Base-by-base conservation (phyloP, 768 basidiomycete species). In the Fomitopsis pulvina region DNA sequence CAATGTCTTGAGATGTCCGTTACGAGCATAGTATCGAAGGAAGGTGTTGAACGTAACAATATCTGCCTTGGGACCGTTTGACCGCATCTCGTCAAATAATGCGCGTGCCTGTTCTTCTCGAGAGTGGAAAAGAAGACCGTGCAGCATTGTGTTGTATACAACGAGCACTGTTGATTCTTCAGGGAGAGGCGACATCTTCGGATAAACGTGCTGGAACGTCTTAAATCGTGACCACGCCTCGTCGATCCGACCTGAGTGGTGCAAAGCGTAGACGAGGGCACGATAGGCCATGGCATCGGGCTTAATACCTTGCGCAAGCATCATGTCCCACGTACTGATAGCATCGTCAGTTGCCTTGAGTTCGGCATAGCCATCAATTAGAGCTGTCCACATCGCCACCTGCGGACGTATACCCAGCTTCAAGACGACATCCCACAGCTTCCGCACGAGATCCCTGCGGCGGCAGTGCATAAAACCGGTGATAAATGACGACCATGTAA, bases 31-130 rank as follows among this genome's bases (percentile, higher is more conserved):
- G 58, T 85, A 80, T 11, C 73, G 72, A 45, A 98, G 68, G 57
- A 96, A 72, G 2, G 80, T 88, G 68, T 96, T 97, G 71, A 84
- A 86, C 1, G 90, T 81, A 41, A 84, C 70, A 24, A 88, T 68
- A 59, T 92, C 86, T 10, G 85, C 84, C 24, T 71, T 68, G 6
- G 85, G 83, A 1, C 85, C 84, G 34, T 66, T 56, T 1, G 45
- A 43, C 20, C 59, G 52, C 67, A 79, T 74, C 40, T 68, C 61
- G 7, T 67, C 57, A 30, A 78, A 62, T 2, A 80, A 45, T 2
- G 56, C 54, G 3, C 66, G 53, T 5, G 76, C 79, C 7, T 69
- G 63, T 2, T 52, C 50, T 8, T 61, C 55, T 9, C 60, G 61
- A 2, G 60, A 63, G 47, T 57, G 59, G 50, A 63, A 56, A 21